These are phyloP conservation scores for Ogataea methylovora DNA, from an alignment of 805 yeast genomes.

Conservation along the genomic window DNA sequence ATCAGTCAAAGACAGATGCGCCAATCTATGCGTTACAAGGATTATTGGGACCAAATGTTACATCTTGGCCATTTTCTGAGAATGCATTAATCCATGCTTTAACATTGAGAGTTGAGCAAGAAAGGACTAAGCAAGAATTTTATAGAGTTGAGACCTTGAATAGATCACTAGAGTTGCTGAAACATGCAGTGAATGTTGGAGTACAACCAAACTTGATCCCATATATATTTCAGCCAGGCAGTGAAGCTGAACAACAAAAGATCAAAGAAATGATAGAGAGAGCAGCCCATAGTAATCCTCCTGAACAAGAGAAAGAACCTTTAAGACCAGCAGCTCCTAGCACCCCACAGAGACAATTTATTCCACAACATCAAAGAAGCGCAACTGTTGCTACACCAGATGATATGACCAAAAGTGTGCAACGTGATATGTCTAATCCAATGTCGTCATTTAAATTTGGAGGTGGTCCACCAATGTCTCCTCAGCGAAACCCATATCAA, in stretches of 20 bases:
- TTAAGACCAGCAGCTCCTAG: slow-evolving; percentile 4
- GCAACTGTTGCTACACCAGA: slow-evolving; percentile 7
- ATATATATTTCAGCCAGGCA: slow-evolving; percentile 31
- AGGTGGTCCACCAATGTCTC: slow-evolving; percentile 19
- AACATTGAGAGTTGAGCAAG: slow-evolving; percentile 61
- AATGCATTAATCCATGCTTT: slow-evolving; percentile 52
- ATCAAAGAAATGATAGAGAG: slow-evolving; percentile 2
- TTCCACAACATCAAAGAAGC: slow-evolving; percentile 6
- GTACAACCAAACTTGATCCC: slow-evolving; percentile 64
- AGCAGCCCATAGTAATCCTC: neutral
- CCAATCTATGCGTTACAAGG: neutral
- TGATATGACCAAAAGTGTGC: neutral
- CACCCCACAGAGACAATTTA: slow-evolving; percentile 1
- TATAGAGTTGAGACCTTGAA: slow-evolving; percentile 58
- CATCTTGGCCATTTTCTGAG: slow-evolving; percentile 50
- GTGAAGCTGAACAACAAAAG: neutral
- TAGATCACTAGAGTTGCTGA: slow-evolving; percentile 53
- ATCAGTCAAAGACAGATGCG: neutral
- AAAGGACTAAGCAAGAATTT: slow-evolving; percentile 73
- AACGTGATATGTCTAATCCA: slow-evolving; percentile 7
- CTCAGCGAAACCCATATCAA: slow-evolving; percentile 12
- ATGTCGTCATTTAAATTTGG: slow-evolving; percentile 25
- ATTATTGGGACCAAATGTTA: slow-evolving; percentile 46
- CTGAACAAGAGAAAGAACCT: too few relatives aligned
- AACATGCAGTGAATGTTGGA: slow-evolving; percentile 50